phyloP scores from a whole-genome alignment of 345 rosid species.

The Heritiera littoralis region DNA sequence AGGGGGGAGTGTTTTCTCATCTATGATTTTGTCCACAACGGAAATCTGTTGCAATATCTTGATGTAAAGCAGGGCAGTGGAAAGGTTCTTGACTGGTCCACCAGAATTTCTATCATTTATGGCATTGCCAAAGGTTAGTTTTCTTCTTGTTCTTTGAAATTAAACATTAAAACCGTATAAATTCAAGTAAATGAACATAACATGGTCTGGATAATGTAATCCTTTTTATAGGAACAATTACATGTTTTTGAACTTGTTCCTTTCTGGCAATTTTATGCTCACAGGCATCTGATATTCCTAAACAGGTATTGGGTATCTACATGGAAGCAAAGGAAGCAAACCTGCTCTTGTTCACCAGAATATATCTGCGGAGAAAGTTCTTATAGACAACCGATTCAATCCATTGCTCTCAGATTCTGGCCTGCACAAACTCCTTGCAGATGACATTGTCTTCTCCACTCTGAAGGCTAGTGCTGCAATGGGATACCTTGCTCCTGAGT shows the following conservation, averaged over 20 bases:
- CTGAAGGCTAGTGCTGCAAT: constrained; percentile 96
- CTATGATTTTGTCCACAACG: constrained; percentile 80
- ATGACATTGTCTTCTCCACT: constrained; percentile 81
- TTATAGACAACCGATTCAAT: constrained; percentile 62
- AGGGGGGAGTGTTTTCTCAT: constrained; percentile 92
- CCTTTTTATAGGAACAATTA: background rate
- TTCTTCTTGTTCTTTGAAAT: constrained; percentile 6
- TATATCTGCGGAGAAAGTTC: constrained; percentile 80
- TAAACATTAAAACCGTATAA: background rate
- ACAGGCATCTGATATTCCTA: constrained; percentile 13
- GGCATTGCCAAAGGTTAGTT: constrained; percentile 87
- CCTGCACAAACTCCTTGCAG: constrained; percentile 84
- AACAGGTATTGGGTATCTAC: constrained; percentile 77
- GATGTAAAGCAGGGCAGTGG: constrained; percentile 58
- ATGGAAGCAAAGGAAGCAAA: constrained; percentile 62
- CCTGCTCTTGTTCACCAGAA: constrained; percentile 78
- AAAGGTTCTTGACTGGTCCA: constrained; percentile 79
- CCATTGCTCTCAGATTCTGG: constrained; percentile 83
- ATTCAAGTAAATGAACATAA: background rate
- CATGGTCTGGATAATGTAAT: background rate
- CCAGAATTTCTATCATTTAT: constrained; percentile 68
- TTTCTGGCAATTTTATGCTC: background rate
- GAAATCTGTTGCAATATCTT: constrained; percentile 78
- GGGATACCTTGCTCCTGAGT: constrained; percentile 98
- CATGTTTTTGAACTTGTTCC: constrained; percentile 6